phyloP scores from a whole-genome alignment of 495 filamentous ascomycete genomes.

The Annulohypoxylon nitens region DNA sequence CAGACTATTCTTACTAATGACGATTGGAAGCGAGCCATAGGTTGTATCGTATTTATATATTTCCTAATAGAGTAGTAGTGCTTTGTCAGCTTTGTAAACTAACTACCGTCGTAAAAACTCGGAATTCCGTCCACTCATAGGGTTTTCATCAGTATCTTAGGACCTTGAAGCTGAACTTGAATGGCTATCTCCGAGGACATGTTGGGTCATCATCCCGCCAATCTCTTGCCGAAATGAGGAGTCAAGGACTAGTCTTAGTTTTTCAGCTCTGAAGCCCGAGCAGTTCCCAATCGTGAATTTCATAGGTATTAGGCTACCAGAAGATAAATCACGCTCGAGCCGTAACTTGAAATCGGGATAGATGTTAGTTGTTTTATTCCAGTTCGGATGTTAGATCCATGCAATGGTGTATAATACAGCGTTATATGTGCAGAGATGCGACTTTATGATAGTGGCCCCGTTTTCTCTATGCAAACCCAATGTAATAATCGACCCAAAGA shows the following conservation, averaged over 20 bases:
- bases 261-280: not conserved
- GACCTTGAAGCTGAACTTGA: not conserved
- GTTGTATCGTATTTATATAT: not conserved
- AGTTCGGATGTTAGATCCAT: slow-evolving; percentile 22
- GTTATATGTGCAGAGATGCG: slow-evolving; percentile 25
- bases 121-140: not conserved
- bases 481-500: not conserved
- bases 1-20: not conserved
- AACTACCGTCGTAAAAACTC: too few species aligned
- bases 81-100: slow-evolving; percentile 10
- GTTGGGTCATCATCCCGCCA: not conserved
- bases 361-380: not conserved
- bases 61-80: slow-evolving; percentile 9
- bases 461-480: slow-evolving; percentile 32
- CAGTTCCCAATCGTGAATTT: not conserved
- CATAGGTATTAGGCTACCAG: not conserved
- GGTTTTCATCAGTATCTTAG: not conserved
- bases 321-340: not conserved
- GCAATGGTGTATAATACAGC: slow-evolving; percentile 26
- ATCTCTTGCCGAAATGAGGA: not conserved
- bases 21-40: not conserved
- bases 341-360: not conserved
- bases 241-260: not conserved
- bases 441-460: slow-evolving; percentile 13
- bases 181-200: not conserved